Conservation (phyloP, 805 yeast genomes). For the Kodamaea jinghongensis region DNA sequence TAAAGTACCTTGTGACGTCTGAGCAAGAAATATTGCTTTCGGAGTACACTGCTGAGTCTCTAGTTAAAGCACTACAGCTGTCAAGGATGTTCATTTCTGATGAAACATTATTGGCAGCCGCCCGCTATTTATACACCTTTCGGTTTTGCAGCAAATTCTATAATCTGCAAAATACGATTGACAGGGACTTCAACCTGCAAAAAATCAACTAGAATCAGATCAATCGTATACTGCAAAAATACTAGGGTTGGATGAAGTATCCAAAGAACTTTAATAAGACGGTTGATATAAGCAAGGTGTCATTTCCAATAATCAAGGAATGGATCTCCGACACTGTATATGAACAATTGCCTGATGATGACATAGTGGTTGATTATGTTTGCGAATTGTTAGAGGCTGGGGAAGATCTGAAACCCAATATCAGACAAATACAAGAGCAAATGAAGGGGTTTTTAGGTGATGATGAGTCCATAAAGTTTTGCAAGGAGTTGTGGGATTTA, state of each 20-base stretch:
- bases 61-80: no score
- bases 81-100: background rate
- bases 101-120: background rate
- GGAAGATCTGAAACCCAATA: conserved; percentile 30
- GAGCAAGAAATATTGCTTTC: background rate
- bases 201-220: background rate
- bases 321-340: conserved; percentile 40
- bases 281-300: conserved; percentile 40
- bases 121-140: conserved; percentile 1
- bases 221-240: background rate
- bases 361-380: conserved; percentile 45
- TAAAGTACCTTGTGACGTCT: conserved; percentile 5
- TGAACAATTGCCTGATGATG: conserved; percentile 48
- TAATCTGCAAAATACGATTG: background rate
- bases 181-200: background rate
- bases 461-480: conserved; percentile 37
- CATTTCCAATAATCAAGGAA: conserved; percentile 32
- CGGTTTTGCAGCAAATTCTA: conserved; percentile 6
- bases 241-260: conserved; percentile 16
- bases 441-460: conserved; percentile 45
- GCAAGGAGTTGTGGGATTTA: conserved; percentile 44
- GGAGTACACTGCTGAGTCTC: background rate
- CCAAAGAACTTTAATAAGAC: conserved; percentile 33
- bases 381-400: conserved; percentile 37
- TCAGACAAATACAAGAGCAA: conserved; percentile 42